These are phyloP conservation scores for Monosporascus sp. DNA, from an alignment of 2,329 filamentous ascomycete genomes.

Conservation along the genomic window DNA sequence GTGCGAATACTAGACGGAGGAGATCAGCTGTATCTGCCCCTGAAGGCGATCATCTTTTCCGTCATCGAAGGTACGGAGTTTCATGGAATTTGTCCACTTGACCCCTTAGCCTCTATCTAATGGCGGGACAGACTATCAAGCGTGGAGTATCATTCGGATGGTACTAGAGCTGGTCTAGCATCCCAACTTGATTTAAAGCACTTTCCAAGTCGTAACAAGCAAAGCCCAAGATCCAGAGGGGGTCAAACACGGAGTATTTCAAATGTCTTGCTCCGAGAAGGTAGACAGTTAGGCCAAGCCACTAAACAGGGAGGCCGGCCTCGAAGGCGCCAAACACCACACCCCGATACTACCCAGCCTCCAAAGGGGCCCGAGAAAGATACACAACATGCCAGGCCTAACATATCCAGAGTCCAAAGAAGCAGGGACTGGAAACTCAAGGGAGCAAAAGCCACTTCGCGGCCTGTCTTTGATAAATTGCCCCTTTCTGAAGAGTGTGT, in stretches of 20 bases:
- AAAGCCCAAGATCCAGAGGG: no score
- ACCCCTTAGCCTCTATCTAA: not conserved
- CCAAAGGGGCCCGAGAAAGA: not conserved
- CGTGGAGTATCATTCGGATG: no score
- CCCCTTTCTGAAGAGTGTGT: not conserved
- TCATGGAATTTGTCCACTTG: no score
- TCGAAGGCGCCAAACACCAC: conserved; percentile 4
- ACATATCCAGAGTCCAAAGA: no score
- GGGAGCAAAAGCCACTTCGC: not conserved
- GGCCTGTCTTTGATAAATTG: not conserved
- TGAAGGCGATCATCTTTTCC: not conserved
- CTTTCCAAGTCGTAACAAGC: no score
- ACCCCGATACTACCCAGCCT: not conserved
- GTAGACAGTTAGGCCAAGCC: not conserved
- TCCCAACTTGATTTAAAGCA: no score
- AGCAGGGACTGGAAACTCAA: not conserved
- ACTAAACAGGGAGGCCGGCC: conserved; percentile 5
- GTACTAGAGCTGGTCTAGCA: no score
- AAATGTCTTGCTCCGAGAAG: no score
- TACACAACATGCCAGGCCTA: not conserved
- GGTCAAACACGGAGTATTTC: no score
- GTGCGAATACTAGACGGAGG: conserved; percentile 8
- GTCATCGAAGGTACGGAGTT: conserved; percentile 4
- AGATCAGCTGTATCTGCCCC: conserved; percentile 11
- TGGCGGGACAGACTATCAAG: no score